Evolutionary conservation across 345 rosid genomes (phyloP), one percentile per base, ranked within the genome.

Genomic region (Melastoma malabathricum): DNA sequence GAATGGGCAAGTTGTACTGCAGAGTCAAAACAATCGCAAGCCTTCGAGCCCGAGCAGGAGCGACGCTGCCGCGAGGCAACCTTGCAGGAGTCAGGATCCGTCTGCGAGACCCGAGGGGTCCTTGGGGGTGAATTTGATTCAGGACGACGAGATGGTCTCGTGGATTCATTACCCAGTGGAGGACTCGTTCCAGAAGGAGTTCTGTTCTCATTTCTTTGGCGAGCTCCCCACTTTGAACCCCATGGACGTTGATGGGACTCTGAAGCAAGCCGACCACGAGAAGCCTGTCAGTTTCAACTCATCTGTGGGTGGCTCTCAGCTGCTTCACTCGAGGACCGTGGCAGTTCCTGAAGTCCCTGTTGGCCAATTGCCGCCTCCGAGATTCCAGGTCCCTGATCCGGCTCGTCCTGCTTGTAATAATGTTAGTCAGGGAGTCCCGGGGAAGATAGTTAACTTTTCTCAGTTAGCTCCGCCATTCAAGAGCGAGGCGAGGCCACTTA

Each of bases 111-210:
- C 62, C 44, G 19, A 51, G 27, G 59, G 68, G 15, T 59, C 72
- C 3, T 57, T 27, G 49, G 71, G 69, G 4, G 67, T 72, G 44
- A 48, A 57, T 62, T 57, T 77, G 55, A 64, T 66, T 62, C 77
- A 76, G 43, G 81, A 81, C 43, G 80, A 79, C 50, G 94, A 76
- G 66, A 69, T 86, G 5, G 68, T 59, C 16, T 73, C 94, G 2
- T 84, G 94, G 94, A 69, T 77, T 50, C 80, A 81, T 15, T 71
- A 66, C 58, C 83, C 78, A 0, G 58, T 71, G 57, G 86, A 78
- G 18, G 79, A 78, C 49, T 58, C 80, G 31, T 74, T 76, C 2
- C 89, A 74, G 8, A 62, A 75, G 34, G 86, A 84, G 43, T 64
- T 84, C 19, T 78, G 72, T 59, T 78, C 86, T 3, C 38, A 56